These are phyloP conservation scores for Colletotrichum truncatum DNA, from an alignment of 2,329 filamentous ascomycete genomes.

Conservation along the genomic window DNA sequence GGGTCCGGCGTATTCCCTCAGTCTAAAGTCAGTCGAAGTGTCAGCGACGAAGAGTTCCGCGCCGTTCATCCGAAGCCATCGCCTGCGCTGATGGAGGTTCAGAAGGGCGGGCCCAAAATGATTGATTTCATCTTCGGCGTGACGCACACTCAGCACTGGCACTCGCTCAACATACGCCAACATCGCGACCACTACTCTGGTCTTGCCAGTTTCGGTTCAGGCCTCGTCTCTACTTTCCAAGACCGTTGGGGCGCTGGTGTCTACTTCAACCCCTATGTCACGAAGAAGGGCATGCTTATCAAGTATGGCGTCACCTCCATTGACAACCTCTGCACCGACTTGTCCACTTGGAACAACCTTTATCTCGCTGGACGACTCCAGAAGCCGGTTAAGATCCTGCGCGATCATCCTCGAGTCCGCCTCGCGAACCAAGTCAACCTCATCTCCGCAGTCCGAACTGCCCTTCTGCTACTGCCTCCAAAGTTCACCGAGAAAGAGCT, in stretches of 20 bases:
- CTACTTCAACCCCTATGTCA: constrained; percentile 97
- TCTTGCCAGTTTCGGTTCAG: constrained; percentile 84
- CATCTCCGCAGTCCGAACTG: constrained; percentile 88
- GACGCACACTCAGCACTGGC: constrained; percentile 94
- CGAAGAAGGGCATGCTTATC: constrained; percentile 93
- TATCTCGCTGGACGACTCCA: constrained; percentile 97
- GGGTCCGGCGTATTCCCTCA: constrained; percentile 97
- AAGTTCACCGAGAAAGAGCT: constrained; percentile 87
- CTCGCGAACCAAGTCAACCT: constrained; percentile 97
- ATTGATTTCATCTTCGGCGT: constrained; percentile 99
- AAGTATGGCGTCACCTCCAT: constrained; percentile 98
- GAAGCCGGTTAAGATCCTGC: constrained; percentile 97
- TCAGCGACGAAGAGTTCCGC: constrained; percentile 64
- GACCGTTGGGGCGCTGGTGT: constrained; percentile 91
- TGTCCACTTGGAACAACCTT: constrained; percentile 91
- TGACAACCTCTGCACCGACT: constrained; percentile 85
- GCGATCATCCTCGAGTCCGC: constrained; percentile 90
- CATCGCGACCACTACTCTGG: constrained; percentile 93
- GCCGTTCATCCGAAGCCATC: constrained; percentile 86
- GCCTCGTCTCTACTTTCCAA: constrained; percentile 84
- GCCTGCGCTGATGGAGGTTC: constrained; percentile 81
- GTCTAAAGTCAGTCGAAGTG: constrained; percentile 54
- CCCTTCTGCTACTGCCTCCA: constrained; percentile 84
- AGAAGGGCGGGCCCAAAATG: constrained; percentile 91
- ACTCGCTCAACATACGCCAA: constrained; percentile 88